phyloP scores from a whole-genome alignment of 2,329 filamentous ascomycete species.

The Neofusicoccum kwambonambiense region DNA sequence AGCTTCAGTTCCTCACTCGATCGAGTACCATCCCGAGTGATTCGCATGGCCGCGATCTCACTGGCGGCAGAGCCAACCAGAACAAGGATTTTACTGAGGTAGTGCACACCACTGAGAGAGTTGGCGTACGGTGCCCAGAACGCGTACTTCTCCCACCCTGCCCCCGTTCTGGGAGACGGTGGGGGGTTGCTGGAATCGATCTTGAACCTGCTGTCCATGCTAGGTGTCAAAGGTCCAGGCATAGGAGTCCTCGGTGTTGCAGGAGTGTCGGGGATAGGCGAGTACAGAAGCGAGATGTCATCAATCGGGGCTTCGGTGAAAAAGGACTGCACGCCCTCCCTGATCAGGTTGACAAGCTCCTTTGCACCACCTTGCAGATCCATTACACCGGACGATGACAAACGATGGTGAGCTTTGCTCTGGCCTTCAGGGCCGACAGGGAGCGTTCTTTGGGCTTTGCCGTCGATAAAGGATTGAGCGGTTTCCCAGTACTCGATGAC shows the following conservation, averaged over 20 bases:
- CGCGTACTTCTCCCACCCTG: conserved; percentile 88
- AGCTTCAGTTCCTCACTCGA: conserved; percentile 70
- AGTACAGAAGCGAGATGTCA: conserved; percentile 84
- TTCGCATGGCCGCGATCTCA: conserved; percentile 75
- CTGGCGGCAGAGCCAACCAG: conserved; percentile 83
- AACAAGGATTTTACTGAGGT: conserved; percentile 76
- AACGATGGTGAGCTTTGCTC: conserved; percentile 75
- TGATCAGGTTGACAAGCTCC: conserved; percentile 80
- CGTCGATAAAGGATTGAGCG: conserved; percentile 84
- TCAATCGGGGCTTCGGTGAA: conserved; percentile 88
- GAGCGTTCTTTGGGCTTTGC: conserved; percentile 75
- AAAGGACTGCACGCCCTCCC: conserved; percentile 75
- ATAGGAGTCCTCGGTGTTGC: conserved; percentile 61
- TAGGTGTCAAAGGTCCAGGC: conserved; percentile 57
- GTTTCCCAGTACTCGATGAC: conserved; percentile 93
- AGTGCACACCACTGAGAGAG: conserved; percentile 86
- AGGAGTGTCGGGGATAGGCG: conserved; percentile 71
- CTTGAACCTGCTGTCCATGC: conserved; percentile 71
- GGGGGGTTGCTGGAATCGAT: conserved; percentile 78
- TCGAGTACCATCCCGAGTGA: conserved; percentile 57
- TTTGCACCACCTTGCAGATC: conserved; percentile 75
- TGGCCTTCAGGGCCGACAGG: conserved; percentile 80
- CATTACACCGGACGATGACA: conserved; percentile 67
- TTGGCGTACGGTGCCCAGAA: conserved; percentile 97
- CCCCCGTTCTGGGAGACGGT: conserved; percentile 70